Percentiles rank a stretch among this genome's conserved stretches.
Evolutionary conservation across 2,329 filamentous ascomycete species (phyloP).

Genomic region (Graphilbum fragrans): DNA sequence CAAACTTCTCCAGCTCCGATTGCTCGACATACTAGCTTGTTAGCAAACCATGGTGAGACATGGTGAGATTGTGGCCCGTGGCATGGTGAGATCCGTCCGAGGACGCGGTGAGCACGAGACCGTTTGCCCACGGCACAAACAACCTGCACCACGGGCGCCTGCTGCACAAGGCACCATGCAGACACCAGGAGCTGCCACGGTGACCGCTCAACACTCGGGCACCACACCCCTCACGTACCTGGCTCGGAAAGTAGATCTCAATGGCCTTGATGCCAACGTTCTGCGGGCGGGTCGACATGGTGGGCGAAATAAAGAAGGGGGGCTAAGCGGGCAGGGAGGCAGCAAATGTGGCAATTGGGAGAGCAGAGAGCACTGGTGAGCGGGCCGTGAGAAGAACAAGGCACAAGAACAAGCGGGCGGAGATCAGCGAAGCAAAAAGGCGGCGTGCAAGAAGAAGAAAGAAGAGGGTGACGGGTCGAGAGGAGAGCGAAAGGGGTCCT

Average conservation of each 20-base stretch:
- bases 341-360: not conserved
- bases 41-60: too few relatives aligned
- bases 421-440: not conserved
- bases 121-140: too few relatives aligned
- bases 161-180: too few relatives aligned
- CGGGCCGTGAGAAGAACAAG: not conserved
- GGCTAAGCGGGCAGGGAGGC: not conserved
- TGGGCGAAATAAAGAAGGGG: slow-evolving; percentile 10
- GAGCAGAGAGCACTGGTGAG: not conserved
- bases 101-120: too few relatives aligned
- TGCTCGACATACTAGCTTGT: slow-evolving; percentile 90
- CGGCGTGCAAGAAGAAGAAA: not conserved
- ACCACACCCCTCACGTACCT: too few relatives aligned
- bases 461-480: not conserved
- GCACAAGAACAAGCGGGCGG: not conserved
- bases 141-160: too few relatives aligned
- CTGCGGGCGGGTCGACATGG: slow-evolving; percentile 65
- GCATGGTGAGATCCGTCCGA: too few relatives aligned
- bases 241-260: slow-evolving; percentile 77
- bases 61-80: not conserved
- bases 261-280: slow-evolving; percentile 92
- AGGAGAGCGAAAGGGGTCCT: not conserved
- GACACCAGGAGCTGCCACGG: too few relatives aligned
- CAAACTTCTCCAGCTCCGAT: slow-evolving; percentile 71
- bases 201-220: too few relatives aligned